Conservation (phyloP, 2,329 filamentous ascomycete species). For the Dothideomycetes sp. region DNA sequence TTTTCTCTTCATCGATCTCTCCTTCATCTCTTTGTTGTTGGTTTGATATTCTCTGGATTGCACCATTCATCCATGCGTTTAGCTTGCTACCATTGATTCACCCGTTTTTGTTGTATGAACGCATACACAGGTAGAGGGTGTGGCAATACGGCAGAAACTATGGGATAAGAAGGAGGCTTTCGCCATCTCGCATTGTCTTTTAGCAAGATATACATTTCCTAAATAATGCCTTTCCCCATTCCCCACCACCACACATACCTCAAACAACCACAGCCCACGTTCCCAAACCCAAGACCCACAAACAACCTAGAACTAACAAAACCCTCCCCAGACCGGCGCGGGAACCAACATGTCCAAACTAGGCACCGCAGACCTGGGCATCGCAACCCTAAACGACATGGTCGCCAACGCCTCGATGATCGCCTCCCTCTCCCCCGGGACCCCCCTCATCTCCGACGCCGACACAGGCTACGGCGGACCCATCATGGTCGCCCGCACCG, state of each 20-base stretch:
- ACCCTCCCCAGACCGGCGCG: constrained; percentile 42
- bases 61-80: no score
- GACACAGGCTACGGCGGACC: constrained; percentile 48
- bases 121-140: no score
- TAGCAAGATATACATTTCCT: no score
- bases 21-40: background rate
- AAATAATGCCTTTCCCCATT: no score
- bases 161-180: no score
- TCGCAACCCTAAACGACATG: constrained; percentile 54
- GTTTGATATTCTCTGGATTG: no score
- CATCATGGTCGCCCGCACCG: constrained; percentile 42
- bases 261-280: background rate
- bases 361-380: constrained; percentile 52
- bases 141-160: no score
- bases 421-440: constrained; percentile 42
- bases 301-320: constrained; percentile 1
- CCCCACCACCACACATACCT: background rate
- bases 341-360: constrained; percentile 51
- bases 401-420: constrained; percentile 53
- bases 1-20: background rate
- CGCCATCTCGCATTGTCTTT: no score
- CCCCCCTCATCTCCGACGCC: constrained; percentile 51
- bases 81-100: no score
- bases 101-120: no score
- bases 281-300: no score